Conservation (phyloP, 257 asterid genomes). For the Craterostigma plantagineum region DNA sequence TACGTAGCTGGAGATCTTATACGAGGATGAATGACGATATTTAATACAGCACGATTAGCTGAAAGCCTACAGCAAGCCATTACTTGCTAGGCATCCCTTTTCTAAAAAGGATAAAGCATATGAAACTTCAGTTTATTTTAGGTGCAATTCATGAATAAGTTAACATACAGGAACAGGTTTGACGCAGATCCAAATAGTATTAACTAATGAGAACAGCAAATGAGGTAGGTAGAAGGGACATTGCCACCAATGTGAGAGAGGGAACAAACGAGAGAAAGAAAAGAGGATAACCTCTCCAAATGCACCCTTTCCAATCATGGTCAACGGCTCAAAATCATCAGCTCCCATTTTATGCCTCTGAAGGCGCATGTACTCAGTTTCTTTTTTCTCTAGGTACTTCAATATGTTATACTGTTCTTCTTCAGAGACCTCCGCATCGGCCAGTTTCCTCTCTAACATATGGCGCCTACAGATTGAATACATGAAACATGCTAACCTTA, state of each 20-base stretch:
- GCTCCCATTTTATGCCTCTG: constrained; percentile 84
- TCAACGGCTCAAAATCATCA: constrained; percentile 69
- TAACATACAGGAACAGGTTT: too few species aligned
- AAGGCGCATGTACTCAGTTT: constrained; percentile 61
- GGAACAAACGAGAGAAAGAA: not conserved
- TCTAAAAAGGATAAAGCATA: too few species aligned
- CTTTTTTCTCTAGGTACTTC: constrained; percentile 61
- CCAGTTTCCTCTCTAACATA: constrained; percentile 53
- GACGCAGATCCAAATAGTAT: too few species aligned
- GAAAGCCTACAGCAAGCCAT: not conserved
- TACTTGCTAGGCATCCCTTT: too few species aligned
- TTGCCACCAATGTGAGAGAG: too few species aligned
- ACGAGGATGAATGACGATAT: not conserved
- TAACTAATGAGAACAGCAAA: too few species aligned
- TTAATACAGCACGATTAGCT: constrained; percentile 1
- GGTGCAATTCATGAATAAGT: too few species aligned
- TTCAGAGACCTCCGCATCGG: constrained; percentile 66
- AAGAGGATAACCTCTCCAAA: constrained; percentile 46
- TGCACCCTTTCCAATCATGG: constrained; percentile 79
- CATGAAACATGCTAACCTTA: not conserved
- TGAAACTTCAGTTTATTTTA: too few species aligned
- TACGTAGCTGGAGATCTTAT: constrained; percentile 3
- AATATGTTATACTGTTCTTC: constrained; percentile 54
- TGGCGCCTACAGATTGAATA: constrained; percentile 36
- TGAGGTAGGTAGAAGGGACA: too few species aligned